Evolutionary conservation across 495 filamentous ascomycete genomes (phyloP).

Genomic region (Aspergillus sparsus): DNA sequence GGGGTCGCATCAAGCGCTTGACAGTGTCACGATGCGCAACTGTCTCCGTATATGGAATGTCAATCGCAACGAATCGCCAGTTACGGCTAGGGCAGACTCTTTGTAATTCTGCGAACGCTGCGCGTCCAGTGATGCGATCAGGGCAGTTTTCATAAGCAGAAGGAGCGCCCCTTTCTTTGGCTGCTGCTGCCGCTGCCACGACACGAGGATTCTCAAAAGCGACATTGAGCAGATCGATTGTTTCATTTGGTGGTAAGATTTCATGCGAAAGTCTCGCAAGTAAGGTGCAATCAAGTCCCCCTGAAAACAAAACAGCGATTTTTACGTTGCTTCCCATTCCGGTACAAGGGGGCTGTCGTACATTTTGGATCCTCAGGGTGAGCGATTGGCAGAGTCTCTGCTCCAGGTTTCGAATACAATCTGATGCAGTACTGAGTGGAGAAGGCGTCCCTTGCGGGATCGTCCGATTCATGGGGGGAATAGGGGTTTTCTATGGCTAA

Average conservation of each 20-base stretch:
- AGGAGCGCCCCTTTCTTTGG: conserved; percentile 30
- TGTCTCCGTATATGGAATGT: conserved; percentile 79
- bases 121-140: conserved; percentile 82
- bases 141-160: conserved; percentile 79
- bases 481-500: conserved; percentile 51
- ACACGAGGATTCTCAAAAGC: conserved; percentile 93
- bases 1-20: conserved; percentile 78
- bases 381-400: conserved; percentile 65
- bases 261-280: conserved; percentile 85
- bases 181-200: conserved; percentile 45
- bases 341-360: conserved; percentile 56
- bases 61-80: conserved; percentile 82
- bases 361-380: conserved; percentile 60
- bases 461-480: conserved; percentile 63
- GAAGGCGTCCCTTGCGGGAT: conserved; percentile 39
- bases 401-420: conserved; percentile 57
- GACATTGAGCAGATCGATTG: conserved; percentile 90
- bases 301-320: conserved; percentile 88
- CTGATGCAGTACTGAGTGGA: conserved; percentile 48
- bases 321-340: conserved; percentile 43
- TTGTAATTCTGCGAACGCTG: conserved; percentile 71
- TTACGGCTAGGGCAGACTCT: conserved; percentile 66
- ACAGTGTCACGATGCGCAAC: conserved; percentile 67
- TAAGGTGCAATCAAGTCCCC: conserved; percentile 89
- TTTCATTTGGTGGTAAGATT: conserved; percentile 62